phyloP scores from a whole-genome alignment of 2,329 filamentous ascomycete genomes.

The Penicillium sp. region DNA sequence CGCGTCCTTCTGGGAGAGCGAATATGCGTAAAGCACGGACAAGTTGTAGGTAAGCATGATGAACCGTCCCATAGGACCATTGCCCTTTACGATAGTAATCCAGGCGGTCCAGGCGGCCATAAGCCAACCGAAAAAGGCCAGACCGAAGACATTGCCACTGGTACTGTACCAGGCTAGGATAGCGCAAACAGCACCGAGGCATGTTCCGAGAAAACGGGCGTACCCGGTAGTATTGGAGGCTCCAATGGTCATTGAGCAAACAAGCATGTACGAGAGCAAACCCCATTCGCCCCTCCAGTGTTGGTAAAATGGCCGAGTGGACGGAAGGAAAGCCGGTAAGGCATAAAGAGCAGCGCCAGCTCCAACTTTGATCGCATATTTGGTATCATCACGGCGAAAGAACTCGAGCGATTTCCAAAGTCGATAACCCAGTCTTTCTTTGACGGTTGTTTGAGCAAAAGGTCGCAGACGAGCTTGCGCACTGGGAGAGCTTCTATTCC shows the following conservation, averaged over 20 bases:
- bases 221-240: slow-evolving; percentile 92
- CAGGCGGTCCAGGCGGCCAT: slow-evolving; percentile 86
- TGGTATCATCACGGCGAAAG: slow-evolving; percentile 67
- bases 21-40: slow-evolving; percentile 91
- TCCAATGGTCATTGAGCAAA: slow-evolving; percentile 96
- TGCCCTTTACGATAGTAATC: slow-evolving; percentile 80
- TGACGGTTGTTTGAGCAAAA: slow-evolving; percentile 17
- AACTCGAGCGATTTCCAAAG: slow-evolving; percentile 52
- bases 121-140: slow-evolving; percentile 81
- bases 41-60: slow-evolving; percentile 96
- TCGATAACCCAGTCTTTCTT: slow-evolving; percentile 45
- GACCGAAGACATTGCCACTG: slow-evolving; percentile 70
- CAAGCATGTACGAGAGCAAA: slow-evolving; percentile 94
- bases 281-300: slow-evolving; percentile 98
- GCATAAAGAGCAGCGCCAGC: slow-evolving; percentile 88
- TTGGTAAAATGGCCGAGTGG: slow-evolving; percentile 77
- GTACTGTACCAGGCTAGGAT: slow-evolving; percentile 78
- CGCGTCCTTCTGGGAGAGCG: slow-evolving; percentile 76
- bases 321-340: slow-evolving; percentile 80
- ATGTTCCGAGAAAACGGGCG: slow-evolving; percentile 83
- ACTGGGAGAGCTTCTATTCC: slow-evolving; percentile 12
- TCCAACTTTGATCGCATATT: slow-evolving; percentile 91
- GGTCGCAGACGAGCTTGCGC: slow-evolving; percentile 6
- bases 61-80: slow-evolving; percentile 89
- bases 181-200: slow-evolving; percentile 77